These are phyloP conservation scores for Globisporangium sylvaticum DNA, from an alignment of 352 stramenopile genomes.

Conservation along the genomic window DNA sequence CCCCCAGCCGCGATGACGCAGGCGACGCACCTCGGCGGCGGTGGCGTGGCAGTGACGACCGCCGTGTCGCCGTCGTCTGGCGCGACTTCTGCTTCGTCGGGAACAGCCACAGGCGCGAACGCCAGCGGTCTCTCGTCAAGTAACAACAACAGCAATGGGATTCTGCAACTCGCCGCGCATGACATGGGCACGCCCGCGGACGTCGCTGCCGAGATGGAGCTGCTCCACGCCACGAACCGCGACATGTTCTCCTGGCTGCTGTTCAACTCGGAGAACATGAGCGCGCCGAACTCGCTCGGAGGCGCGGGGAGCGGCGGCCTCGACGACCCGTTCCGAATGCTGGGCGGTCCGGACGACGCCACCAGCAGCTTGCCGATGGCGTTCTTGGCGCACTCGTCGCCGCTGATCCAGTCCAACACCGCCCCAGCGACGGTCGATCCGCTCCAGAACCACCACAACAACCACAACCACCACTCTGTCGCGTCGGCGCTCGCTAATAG, in stretches of 20 bases:
- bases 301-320: slow-evolving; percentile 15
- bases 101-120: not conserved
- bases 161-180: slow-evolving; percentile 16
- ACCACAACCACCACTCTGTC: not conserved
- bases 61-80: slow-evolving; percentile 4
- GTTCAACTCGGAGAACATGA: slow-evolving; percentile 85
- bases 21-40: slow-evolving; percentile 9
- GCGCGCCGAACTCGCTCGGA: slow-evolving; percentile 24
- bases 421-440: slow-evolving; percentile 10
- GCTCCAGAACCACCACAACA: slow-evolving; percentile 9
- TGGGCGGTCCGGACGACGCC: slow-evolving; percentile 26
- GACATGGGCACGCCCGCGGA: slow-evolving; percentile 27
- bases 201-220: slow-evolving; percentile 51
- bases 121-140: not conserved
- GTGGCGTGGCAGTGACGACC: slow-evolving; percentile 2
- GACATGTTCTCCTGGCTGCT: slow-evolving; percentile 86
- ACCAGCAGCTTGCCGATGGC: slow-evolving; percentile 28
- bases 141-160: not conserved
- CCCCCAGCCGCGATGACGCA: slow-evolving; percentile 7
- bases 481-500: not conserved
- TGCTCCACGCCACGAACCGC: slow-evolving; percentile 62
- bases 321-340: slow-evolving; percentile 70
- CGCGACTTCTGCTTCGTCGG: not conserved
- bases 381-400: slow-evolving; percentile 25
- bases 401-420: slow-evolving; percentile 23